A percentile compares a stretch with the other conserved stretches of the same genome.
Evolutionary conservation across 257 asterid genomes (phyloP).

Genomic region (Penstemon davidsonii): DNA sequence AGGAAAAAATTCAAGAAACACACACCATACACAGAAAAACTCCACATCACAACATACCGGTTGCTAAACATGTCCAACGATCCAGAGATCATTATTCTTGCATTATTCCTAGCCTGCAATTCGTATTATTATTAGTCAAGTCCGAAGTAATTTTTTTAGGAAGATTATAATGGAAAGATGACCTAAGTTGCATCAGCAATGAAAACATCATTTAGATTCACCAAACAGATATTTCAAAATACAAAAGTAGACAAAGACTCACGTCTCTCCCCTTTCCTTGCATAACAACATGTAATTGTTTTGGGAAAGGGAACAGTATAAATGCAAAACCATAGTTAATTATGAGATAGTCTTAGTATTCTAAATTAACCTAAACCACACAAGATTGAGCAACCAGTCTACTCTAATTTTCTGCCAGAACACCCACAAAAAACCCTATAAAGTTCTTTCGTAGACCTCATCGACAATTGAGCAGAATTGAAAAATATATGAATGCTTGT

Average conservation of each 20-base stretch:
- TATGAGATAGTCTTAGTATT: background rate
- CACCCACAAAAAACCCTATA: background rate
- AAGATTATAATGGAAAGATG: background rate
- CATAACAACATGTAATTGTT: background rate
- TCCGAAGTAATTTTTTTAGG: background rate
- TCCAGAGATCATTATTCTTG: conserved; percentile 44
- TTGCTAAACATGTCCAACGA: conserved; percentile 50
- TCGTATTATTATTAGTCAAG: conserved; percentile 19
- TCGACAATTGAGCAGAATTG: background rate
- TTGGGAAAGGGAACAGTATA: background rate
- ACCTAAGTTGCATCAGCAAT: conserved; percentile 1
- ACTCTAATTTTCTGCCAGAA: background rate
- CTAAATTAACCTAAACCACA: background rate
- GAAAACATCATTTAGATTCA: conserved; percentile 2
- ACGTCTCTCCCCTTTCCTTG: background rate
- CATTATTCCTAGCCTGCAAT: conserved; percentile 52
- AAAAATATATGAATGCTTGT: background rate
- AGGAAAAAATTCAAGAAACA: background rate
- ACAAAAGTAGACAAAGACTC: background rate
- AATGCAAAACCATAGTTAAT: background rate
- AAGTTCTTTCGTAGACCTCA: background rate
- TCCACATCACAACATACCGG: conserved; percentile 35
- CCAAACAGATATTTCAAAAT: background rate
- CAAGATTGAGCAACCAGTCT: background rate
- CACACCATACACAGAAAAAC: background rate